Conservation (phyloP, 2,329 filamentous ascomycete genomes). For the Exserohilum rostratum region DNA sequence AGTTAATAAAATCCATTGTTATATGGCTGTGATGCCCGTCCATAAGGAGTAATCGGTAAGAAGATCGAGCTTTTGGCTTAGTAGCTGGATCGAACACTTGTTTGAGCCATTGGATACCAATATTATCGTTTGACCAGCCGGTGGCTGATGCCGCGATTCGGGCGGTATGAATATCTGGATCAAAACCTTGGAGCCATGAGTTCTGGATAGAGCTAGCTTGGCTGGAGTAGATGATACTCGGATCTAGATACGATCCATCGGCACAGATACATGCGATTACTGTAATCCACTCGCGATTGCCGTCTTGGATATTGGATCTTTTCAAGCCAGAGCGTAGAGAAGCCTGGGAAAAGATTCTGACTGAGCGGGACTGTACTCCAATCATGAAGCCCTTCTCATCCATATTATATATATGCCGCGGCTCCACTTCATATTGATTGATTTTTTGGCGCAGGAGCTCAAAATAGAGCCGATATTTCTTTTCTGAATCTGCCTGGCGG, state of each 20-base stretch:
- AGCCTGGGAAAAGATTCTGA: no score
- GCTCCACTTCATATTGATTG: no score
- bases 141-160: not conserved
- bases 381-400: no score
- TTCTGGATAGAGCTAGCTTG: not conserved
- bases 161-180: not conserved
- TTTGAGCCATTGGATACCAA: not conserved
- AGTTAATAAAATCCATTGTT: no score
- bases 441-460: not conserved
- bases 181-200: not conserved
- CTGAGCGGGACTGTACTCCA: no score
- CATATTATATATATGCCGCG: no score
- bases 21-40: not conserved
- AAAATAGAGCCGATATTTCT: not conserved
- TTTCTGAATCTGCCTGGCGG: not conserved
- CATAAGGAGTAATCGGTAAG: not conserved
- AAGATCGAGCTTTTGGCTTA: not conserved
- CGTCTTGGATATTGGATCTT: no score
- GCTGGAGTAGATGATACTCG: not conserved
- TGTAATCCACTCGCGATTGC: no score
- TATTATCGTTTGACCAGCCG: not conserved
- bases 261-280: no score
- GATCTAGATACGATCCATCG: not conserved
- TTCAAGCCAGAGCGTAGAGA: no score
- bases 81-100: no score